Evolutionary conservation across 2,329 filamentous ascomycete species (phyloP), one percentile per base, ranked within the genome.

Genomic region (Thielaviopsis musarum): DNA sequence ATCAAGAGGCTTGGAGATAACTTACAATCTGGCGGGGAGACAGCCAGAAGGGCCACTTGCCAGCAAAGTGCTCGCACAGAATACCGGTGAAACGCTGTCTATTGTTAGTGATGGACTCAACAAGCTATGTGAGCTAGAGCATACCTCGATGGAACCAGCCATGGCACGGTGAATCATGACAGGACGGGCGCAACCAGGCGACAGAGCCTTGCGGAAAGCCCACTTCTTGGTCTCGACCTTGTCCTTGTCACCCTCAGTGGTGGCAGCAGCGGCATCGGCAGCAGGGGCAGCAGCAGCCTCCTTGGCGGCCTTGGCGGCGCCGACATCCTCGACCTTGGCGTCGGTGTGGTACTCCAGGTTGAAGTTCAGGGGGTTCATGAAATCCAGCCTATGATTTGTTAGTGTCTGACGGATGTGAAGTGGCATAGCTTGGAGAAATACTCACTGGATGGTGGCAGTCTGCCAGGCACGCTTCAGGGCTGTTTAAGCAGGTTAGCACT

Each of bases 31-130:
- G 88, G 57, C 88, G 80, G n/a, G 87, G 88, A 65, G 83, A 88
- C 63, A 93, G 74, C 88, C 88, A 93, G 77, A 91, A 89, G 1
- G 88, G 88, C 88, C 88, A 93, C 74, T 90, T 90, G 66, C 88
- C 88, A 59, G 79, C 87, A 69, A 89, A 91, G 72, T 91, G 88
- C 76, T 93, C 88, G 53, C 81, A 87, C 62, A 91, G 76, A 64
- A 91, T 89, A 64, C 82, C 88, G 67, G 87, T 78, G 72, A 81
- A 80, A 60, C 77, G 73, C 70, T 49, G n/a, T 9, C 3, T 80
- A 77, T 13, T 3, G 54, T 64, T n/a, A 61, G 57, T 49, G n/a
- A n/a, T 45, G 15, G 10, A 45, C 38, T 45, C 15, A 15, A n/a
- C 2, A 15, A 2, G 13, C 3, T n/a, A 3, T 15, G 17, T 4